These are phyloP conservation scores for Scheffersomyces ergatensis DNA, from an alignment of 805 yeast genomes.

Conservation along the genomic window DNA sequence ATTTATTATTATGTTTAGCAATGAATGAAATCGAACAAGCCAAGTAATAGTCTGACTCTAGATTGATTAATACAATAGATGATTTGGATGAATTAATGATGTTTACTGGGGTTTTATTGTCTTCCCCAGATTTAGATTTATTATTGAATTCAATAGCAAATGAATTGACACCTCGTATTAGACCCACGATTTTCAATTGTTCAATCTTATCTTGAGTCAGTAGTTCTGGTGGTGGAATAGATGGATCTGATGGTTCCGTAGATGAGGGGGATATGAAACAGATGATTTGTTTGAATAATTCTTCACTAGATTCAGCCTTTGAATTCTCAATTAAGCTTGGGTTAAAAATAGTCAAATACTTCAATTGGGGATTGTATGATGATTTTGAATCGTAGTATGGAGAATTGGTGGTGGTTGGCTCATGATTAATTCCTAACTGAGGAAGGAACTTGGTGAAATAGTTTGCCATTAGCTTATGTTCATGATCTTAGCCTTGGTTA, in stretches of 20 bases:
- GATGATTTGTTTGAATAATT: conserved; percentile 29
- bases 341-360: conserved; percentile 30
- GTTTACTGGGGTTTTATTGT: conserved; percentile 8
- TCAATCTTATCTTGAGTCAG: conserved; percentile 10
- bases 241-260: conserved; percentile 6
- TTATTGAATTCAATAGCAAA: conserved; percentile 23
- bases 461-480: conserved; percentile 6
- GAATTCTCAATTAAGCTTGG: conserved; percentile 21
- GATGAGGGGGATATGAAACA: conserved; percentile 21
- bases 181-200: conserved; percentile 30
- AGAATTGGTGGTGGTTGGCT: not conserved
- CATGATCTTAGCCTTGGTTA: no score
- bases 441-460: conserved; percentile 30
- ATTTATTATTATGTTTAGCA: conserved; percentile 10
- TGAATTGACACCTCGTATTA: conserved; percentile 34
- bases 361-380: conserved; percentile 8
- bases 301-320: conserved; percentile 26
- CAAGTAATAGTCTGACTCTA: conserved; percentile 24
- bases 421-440: conserved; percentile 13
- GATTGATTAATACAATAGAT: conserved; percentile 19
- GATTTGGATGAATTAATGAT: conserved; percentile 24
- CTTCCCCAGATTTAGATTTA: not conserved
- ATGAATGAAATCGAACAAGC: conserved; percentile 24
- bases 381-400: not conserved
- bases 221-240: not conserved